phyloP scores from a whole-genome alignment of 768 basidiomycete species.

The Agaricus bisporus region DNA sequence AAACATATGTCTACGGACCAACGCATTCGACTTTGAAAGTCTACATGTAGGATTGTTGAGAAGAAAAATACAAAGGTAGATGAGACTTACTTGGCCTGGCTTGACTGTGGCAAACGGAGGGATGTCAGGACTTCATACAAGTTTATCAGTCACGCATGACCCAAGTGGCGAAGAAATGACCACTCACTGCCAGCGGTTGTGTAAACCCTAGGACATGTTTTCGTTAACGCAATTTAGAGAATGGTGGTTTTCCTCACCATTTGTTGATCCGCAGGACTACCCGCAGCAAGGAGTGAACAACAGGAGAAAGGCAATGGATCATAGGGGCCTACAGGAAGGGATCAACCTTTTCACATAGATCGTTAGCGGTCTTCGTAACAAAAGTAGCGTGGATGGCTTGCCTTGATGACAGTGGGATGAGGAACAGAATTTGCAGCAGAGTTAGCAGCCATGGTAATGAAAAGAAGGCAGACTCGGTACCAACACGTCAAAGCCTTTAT shows the following conservation, averaged over 20 bases:
- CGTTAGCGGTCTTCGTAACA: not conserved
- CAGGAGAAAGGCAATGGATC: not conserved
- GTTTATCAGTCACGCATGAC: not conserved
- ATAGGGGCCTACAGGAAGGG: slow-evolving; percentile 51
- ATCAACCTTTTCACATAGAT: slow-evolving; percentile 36
- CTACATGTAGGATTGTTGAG: slow-evolving; percentile 19
- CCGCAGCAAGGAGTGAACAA: not conserved
- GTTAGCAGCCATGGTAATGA: slow-evolving; percentile 35
- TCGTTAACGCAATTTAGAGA: not conserved
- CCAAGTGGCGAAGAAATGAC: not conserved
- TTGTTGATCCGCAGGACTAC: slow-evolving; percentile 47
- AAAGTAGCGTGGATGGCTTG: slow-evolving; percentile 16
- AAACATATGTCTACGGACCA: slow-evolving; percentile 30
- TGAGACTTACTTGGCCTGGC: slow-evolving; percentile 42
- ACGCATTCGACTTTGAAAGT: slow-evolving; percentile 69
- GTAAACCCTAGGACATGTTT: slow-evolving; percentile 40
- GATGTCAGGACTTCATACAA: slow-evolving; percentile 47
- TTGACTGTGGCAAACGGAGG: slow-evolving; percentile 57
- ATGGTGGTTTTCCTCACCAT: slow-evolving; percentile 33
- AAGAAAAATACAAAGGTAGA: not conserved
- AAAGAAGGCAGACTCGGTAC: too few species aligned
- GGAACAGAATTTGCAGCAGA: slow-evolving; percentile 51
- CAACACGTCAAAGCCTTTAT: too few species aligned
- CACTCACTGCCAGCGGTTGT: slow-evolving; percentile 72
- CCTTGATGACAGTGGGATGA: slow-evolving; percentile 54